Conservation (phyloP, 2,329 filamentous ascomycete species). For the Botryotinia calthae region DNA sequence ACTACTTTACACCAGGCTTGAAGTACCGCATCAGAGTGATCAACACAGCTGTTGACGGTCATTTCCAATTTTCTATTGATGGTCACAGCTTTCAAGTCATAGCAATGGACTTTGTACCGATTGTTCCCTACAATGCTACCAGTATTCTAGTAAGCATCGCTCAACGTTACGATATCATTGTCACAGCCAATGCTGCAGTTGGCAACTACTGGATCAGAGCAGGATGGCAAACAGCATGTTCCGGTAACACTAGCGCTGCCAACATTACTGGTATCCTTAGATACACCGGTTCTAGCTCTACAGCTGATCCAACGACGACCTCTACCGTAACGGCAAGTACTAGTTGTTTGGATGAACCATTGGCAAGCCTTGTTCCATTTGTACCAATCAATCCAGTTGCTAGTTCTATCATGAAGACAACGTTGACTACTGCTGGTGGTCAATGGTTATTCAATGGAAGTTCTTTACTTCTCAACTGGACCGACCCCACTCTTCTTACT, state of each 20-base stretch:
- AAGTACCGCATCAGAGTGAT: constrained; percentile 48
- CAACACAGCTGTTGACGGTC: constrained; percentile 45
- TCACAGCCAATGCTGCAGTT: constrained; percentile 54
- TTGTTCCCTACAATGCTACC: constrained; percentile 51
- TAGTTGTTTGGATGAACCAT: constrained; percentile 36
- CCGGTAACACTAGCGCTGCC: constrained; percentile 54
- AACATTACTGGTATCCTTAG: constrained; percentile 43
- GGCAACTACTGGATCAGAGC: constrained; percentile 57
- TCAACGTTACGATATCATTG: constrained; percentile 47
- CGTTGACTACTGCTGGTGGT: constrained; percentile 39
- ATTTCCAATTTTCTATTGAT: constrained; percentile 48
- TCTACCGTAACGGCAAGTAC: constrained; percentile 28
- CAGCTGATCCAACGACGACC: constrained; percentile 34
- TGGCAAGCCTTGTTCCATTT: constrained; percentile 35
- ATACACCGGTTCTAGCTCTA: constrained; percentile 40
- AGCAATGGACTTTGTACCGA: constrained; percentile 54
- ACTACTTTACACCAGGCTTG: constrained; percentile 24
- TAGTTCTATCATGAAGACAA: constrained; percentile 21
- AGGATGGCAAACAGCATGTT: constrained; percentile 50
- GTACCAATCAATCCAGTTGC: constrained; percentile 29
- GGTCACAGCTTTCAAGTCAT: constrained; percentile 57
- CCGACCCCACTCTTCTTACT: constrained; percentile 45
- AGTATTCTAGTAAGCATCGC: constrained; percentile 48
- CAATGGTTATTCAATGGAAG: constrained; percentile 49
- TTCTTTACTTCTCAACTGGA: constrained; percentile 48